These are phyloP conservation scores for Zangia roseola DNA, from an alignment of 768 basidiomycete genomes.

Conservation along the genomic window DNA sequence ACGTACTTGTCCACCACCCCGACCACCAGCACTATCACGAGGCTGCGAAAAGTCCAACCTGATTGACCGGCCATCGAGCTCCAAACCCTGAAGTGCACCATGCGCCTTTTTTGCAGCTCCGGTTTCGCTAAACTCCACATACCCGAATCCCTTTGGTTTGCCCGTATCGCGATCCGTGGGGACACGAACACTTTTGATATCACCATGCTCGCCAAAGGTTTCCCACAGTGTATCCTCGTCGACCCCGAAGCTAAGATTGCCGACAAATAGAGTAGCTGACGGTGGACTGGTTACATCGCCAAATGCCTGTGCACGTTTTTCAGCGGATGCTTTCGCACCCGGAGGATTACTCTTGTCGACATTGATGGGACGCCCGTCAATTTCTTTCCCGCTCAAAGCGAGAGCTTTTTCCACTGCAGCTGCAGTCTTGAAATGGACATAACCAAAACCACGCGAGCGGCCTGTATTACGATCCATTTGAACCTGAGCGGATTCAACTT, in stretches of 20 bases:
- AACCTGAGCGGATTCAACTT: slow-evolving; percentile 87
- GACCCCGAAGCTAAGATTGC: slow-evolving; percentile 80
- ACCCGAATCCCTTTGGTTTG: slow-evolving; percentile 91
- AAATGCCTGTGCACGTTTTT: slow-evolving; percentile 75
- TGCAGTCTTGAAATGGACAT: slow-evolving; percentile 70
- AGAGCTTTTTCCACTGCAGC: slow-evolving; percentile 82
- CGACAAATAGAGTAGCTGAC: slow-evolving; percentile 81
- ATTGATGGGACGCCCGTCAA: slow-evolving; percentile 88
- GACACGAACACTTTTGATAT: slow-evolving; percentile 82
- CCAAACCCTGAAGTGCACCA: slow-evolving; percentile 62
- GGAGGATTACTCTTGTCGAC: slow-evolving; percentile 75
- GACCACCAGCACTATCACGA: slow-evolving; percentile 59
- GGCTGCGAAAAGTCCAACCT: slow-evolving; percentile 89
- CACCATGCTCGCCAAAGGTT: slow-evolving; percentile 83
- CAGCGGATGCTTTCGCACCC: slow-evolving; percentile 52
- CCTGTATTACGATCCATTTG: slow-evolving; percentile 80
- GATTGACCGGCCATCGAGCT: slow-evolving; percentile 78
- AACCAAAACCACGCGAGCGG: slow-evolving; percentile 82
- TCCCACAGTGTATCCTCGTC: slow-evolving; percentile 88
- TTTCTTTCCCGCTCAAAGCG: slow-evolving; percentile 77
- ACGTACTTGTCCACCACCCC: slow-evolving; percentile 45
- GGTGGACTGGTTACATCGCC: slow-evolving; percentile 69
- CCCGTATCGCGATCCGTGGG: slow-evolving; percentile 93
- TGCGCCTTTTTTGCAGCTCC: slow-evolving; percentile 81
- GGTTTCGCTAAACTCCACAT: slow-evolving; percentile 88